Evolutionary conservation across 495 filamentous ascomycete genomes (phyloP), one percentile per base, ranked within the genome.

Genomic region (Penicillium mononematosum): DNA sequence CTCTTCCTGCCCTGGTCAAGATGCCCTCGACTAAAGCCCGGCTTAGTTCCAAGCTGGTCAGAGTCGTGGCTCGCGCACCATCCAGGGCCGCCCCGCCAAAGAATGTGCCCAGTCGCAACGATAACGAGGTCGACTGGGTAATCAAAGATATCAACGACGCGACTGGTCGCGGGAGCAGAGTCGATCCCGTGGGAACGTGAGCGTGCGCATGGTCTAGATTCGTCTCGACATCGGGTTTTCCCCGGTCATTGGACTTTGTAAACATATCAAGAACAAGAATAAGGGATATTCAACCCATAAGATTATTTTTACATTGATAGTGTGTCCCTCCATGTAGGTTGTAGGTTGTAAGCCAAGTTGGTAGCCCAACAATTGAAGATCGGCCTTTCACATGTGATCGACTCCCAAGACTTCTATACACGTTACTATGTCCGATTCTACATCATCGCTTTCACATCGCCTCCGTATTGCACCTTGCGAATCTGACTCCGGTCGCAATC

Each of bases 71-170:
- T 58, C 86, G 81, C 46, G 85, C 86, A 12, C 84, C 83, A 67
- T 85, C 81, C 32, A 92, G 66, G 7, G 85, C 81, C 39, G 83
- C 78, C 5, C 83, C 83, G 2, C 87, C 83, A 17, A 92, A 77
- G 45, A 85, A 78, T 0, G 83, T 84, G 6, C 86, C 83, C n/a
- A 91, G 63, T n/a, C 87, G 83, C 36, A 92, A 74, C 12, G 83
- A 86, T 19, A 90, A 76, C 7, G 86, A 85, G 3, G 87, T 86
- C 0, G 87, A 88, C 58, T 85, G 81, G 4, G 88, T 83, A 22
- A 86, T 74, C 25, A 90, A 62, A 53, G 86, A 89, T 45, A 92
- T 82, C n/a, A 84, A 71, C 25, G 79, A 87, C 14, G 89, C 88
- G 19, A 90, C 72, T 10, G 85, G 81, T 14, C 77, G 63, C 10